Conservation (phyloP, 306 rosid species). For the Prunus kanzakura region DNA sequence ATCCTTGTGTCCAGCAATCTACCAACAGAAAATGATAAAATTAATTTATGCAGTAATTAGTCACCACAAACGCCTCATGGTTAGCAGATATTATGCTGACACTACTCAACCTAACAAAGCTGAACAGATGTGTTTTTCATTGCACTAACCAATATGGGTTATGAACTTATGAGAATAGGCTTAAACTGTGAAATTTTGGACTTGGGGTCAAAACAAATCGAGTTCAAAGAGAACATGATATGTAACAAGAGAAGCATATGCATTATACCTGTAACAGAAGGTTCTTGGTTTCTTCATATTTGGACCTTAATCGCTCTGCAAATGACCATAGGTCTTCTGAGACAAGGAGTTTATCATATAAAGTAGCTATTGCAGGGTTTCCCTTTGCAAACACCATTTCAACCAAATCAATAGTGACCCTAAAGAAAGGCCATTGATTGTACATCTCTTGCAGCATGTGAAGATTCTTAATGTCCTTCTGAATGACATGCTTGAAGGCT, state of each 20-base stretch:
- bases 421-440: constrained; percentile 91
- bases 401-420: constrained; percentile 92
- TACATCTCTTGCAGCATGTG: constrained; percentile 84
- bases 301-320: constrained; percentile 64
- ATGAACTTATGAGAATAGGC: background rate
- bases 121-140: background rate
- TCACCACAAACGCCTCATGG: background rate
- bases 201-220: background rate
- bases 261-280: constrained; percentile 70
- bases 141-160: background rate
- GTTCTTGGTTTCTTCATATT: constrained; percentile 77
- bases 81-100: background rate
- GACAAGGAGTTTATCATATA: constrained; percentile 84
- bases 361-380: constrained; percentile 76
- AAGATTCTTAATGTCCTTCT: constrained; percentile 74
- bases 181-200: no score
- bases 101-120: background rate
- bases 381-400: constrained; percentile 99
- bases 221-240: no score
- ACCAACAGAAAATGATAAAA: constrained; percentile 16
- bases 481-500: constrained; percentile 60
- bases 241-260: background rate
- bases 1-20: constrained; percentile 96
- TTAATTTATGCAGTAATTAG: background rate
- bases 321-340: constrained; percentile 80